Evolutionary conservation across 2,329 filamentous ascomycete species (phyloP), one percentile per base, ranked within the genome.

Genomic region (Metarhizium guizhouense): DNA sequence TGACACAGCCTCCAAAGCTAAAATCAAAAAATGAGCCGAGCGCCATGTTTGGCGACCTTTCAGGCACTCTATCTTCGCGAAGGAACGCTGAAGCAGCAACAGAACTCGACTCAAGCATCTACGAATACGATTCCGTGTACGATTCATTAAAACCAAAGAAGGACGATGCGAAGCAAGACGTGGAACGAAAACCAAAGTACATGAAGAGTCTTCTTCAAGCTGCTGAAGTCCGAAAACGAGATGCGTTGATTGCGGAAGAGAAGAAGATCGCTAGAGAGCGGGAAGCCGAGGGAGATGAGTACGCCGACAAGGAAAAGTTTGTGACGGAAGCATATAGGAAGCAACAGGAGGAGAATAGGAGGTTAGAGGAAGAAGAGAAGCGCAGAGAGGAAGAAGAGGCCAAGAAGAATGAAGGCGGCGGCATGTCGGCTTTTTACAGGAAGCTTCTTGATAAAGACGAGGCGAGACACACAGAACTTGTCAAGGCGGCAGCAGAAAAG

Each of bases 91-190:
- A 84, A 59, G 81, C 82, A 16, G 88, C 87, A 2, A 76, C 84
- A 58, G 78, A 82, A 57, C 67, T 87, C 8, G 89, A 94, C 64
- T 75, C 87, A 1, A 85, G 83, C 51, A 85, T 94, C 62, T 94
- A 92, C 75, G 89, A 94, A 72, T 95, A 94, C 73, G 90, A 95
- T 68, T 81, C 80, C 2, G 87, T 90, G 25, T 92, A 90, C 72
- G 88, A 93, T 63, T 87, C 86, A 1, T 76, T 93, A 45, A 86
- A 89, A 61, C 81, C 83, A 16, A 78, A 84, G 57, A 82, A 84
- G 58, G 80, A 82, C 61, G 79, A 79, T 57, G 75, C 74, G 4
- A 77, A 77, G 6, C 74, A 75, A 50, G 75, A 76, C 48, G 75
- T 75, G 54, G 81, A 86, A 64, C 77, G 83, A 45, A 84, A 83